Evolutionary conservation across 805 yeast genomes (phyloP).

Genomic region (Wickerhamomyces tratensis): DNA sequence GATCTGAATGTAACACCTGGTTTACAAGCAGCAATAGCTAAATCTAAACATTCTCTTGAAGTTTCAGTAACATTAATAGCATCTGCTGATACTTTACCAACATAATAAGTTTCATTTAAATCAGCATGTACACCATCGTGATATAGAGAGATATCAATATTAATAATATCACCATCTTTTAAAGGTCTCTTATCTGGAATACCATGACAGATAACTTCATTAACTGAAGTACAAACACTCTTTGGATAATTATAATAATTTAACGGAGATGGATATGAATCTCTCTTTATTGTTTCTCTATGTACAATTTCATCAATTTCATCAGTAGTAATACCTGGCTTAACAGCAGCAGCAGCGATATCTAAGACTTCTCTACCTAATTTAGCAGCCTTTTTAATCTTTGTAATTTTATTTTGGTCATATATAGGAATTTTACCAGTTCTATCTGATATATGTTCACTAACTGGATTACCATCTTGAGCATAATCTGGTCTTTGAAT

Average conservation of each 20-base stretch:
- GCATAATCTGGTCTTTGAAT: conserved; percentile 82
- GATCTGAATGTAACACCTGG: conserved; percentile 88
- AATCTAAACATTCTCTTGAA: conserved; percentile 77
- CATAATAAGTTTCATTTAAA: conserved; percentile 92
- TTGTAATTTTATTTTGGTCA: conserved; percentile 59
- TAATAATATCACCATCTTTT: conserved; percentile 90
- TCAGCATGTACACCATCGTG: conserved; percentile 90
- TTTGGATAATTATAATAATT: conserved; percentile 93
- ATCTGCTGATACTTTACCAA: conserved; percentile 80
- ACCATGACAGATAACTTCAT: conserved; percentile 96
- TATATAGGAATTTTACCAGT: conserved; percentile 55
- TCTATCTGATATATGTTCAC: conserved; percentile 69
- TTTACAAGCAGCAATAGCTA: conserved; percentile 76
- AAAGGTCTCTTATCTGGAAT: conserved; percentile 85
- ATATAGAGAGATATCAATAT: conserved; percentile 80
- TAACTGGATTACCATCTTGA: conserved; percentile 61
- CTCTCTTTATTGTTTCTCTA: conserved; percentile 77
- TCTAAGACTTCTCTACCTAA: conserved; percentile 87
- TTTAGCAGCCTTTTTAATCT: conserved; percentile 64
- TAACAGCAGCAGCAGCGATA: conserved; percentile 70
- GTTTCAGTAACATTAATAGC: conserved; percentile 87
- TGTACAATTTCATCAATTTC: conserved; percentile 83
- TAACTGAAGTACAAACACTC: conserved; percentile 85
- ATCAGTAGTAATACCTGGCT: conserved; percentile 90
- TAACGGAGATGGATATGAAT: conserved; percentile 90